Conservation (phyloP, 2,329 filamentous ascomycete genomes). For the Colletotrichum karsti region DNA sequence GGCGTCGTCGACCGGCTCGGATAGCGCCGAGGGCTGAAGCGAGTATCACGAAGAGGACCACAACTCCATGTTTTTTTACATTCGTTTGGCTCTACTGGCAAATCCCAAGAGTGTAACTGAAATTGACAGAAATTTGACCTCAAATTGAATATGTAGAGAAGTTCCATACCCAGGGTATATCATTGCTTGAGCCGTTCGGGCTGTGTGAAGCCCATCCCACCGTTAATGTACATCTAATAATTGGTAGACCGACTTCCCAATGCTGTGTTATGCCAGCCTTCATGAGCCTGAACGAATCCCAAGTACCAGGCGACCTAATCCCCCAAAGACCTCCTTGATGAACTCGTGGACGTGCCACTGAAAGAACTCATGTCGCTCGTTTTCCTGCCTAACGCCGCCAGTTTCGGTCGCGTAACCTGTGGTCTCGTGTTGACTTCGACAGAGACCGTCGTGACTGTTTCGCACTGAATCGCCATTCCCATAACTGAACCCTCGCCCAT, state of each 20-base stretch:
- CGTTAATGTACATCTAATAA: not conserved
- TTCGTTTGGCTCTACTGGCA: too few relatives aligned
- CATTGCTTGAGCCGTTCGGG: not conserved
- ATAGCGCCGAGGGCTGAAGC: not conserved
- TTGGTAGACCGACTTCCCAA: not conserved
- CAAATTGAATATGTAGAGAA: not conserved
- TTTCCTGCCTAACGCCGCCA: constrained; percentile 4
- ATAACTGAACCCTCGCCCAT: constrained; percentile 33
- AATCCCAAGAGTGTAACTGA: too few relatives aligned
- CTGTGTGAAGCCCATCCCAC: not conserved
- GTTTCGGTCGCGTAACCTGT: not conserved
- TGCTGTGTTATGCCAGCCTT: not conserved
- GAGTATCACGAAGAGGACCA: not conserved
- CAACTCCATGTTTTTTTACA: too few relatives aligned
- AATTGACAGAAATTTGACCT: too few relatives aligned
- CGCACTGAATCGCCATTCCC: constrained; percentile 50
- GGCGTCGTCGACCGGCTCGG: not conserved
- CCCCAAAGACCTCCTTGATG: not conserved
- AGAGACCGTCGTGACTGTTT: constrained; percentile 51
- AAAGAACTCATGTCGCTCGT: constrained; percentile 3
- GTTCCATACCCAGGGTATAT: not conserved
- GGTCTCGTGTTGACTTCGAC: constrained; percentile 40
- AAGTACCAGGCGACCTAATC: not conserved
- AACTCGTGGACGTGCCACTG: not conserved
- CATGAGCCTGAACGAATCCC: not conserved